A percentile compares a stretch with the other conserved stretches of the same genome.
These are phyloP conservation scores for Uronychia setigera DNA, from an alignment of 73 alveolate genomes.

Conservation along the genomic window DNA sequence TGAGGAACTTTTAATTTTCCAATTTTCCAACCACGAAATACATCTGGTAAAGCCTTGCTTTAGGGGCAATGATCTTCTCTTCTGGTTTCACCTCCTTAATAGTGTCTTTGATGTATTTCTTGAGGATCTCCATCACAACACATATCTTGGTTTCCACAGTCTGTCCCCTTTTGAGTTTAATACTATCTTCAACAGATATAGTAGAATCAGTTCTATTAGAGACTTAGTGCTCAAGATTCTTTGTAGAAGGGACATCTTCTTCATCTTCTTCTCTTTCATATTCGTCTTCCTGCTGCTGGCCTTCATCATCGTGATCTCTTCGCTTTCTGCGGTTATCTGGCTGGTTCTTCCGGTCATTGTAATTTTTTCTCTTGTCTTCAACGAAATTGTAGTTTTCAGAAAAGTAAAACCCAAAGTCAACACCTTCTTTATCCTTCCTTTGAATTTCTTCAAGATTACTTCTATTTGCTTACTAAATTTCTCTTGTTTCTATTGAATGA, in stretches of 20 bases:
- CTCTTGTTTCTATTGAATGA: conserved; percentile 6
- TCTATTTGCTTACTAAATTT: neutral
- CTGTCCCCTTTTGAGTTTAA: neutral
- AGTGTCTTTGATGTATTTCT: conserved; percentile 37
- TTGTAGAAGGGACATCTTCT: neutral
- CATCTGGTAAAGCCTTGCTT: conserved; percentile 44
- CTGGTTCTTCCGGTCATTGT: neutral
- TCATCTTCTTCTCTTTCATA: too few relatives aligned
- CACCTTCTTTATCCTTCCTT: conserved; percentile 56
- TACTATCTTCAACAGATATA: neutral
- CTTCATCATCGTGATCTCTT: conserved; percentile 4
- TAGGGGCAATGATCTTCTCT: conserved; percentile 30
- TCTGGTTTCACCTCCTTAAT: conserved; percentile 8
- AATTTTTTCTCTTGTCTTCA: conserved; percentile 17
- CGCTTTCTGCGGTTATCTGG: conserved; percentile 5
- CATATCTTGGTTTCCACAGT: conserved; percentile 14
- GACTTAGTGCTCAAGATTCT: neutral
- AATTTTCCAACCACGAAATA: conserved; percentile 47
- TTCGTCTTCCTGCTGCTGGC: neutral
- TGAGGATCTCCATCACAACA: conserved; percentile 14
- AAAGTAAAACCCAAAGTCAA: conserved; percentile 60
- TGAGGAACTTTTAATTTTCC: conserved; percentile 3
- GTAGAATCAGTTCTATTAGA: neutral
- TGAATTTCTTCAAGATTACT: conserved; percentile 14
- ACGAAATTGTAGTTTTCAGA: conserved; percentile 53